phyloP scores from a whole-genome alignment of 2,329 filamentous ascomycete species.

The Diaporthe capsici region DNA sequence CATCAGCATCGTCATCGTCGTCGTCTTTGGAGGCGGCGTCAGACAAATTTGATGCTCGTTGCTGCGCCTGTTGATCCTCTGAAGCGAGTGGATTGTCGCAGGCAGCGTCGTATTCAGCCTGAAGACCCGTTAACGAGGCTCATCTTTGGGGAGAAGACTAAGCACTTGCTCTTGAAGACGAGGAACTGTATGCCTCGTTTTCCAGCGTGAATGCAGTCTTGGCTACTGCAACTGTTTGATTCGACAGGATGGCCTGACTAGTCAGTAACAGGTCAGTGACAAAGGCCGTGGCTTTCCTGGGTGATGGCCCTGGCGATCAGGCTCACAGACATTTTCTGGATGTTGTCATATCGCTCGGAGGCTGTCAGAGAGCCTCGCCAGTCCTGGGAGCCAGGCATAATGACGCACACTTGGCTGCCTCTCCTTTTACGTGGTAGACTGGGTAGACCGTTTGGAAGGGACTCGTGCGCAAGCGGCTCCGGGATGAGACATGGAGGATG shows the following conservation, averaged over 20 bases:
- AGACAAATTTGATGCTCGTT: conserved; percentile 15
- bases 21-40: conserved; percentile 18
- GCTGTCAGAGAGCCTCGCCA: conserved; percentile 70
- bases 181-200: conserved; percentile 71
- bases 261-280: conserved; percentile 3
- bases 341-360: conserved; percentile 72
- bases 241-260: conserved; percentile 46
- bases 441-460: neutral
- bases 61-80: conserved; percentile 37
- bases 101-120: conserved; percentile 72
- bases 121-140: conserved; percentile 25
- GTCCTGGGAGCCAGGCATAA: conserved; percentile 47
- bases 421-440: neutral
- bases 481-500: conserved; percentile 21
- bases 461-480: conserved; percentile 17
- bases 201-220: conserved; percentile 75
- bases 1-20: conserved; percentile 25
- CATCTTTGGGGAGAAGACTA: neutral
- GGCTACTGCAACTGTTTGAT: conserved; percentile 41
- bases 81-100: conserved; percentile 50
- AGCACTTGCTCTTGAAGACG: conserved; percentile 68
- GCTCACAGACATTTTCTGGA: conserved; percentile 71
- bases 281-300: neutral
- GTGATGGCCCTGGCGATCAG: neutral
- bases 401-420: neutral